phyloP scores from a whole-genome alignment of 257 asterid species.

The Solanum clarkiae region DNA sequence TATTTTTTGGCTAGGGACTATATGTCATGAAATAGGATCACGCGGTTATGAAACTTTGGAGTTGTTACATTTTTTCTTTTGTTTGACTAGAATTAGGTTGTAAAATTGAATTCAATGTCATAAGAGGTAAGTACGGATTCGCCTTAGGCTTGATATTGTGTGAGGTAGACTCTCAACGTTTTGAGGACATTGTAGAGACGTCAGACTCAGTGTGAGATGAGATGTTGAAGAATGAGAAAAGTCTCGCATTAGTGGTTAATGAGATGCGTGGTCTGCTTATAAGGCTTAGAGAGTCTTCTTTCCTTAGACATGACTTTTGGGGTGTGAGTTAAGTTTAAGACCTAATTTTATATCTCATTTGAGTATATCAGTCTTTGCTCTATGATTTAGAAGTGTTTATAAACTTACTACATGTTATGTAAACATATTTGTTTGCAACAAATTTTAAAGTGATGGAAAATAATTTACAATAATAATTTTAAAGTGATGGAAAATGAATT shows the following conservation, averaged over 20 bases:
- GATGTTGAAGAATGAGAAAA: no score
- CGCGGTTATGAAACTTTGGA: not conserved
- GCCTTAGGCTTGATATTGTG: not conserved
- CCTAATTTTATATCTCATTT: accelerated
- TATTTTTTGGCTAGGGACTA: constrained; percentile 4
- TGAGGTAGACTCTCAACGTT: not conserved
- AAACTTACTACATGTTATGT: not conserved
- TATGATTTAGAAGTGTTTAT: not conserved
- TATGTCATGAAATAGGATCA: not conserved
- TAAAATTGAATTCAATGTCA: not conserved
- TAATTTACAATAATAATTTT: no score
- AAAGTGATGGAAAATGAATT: no score
- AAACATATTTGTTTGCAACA: not conserved
- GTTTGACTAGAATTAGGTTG: not conserved
- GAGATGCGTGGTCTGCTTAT: no score
- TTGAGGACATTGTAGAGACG: not conserved
- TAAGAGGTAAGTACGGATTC: not conserved
- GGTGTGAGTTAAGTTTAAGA: no score
- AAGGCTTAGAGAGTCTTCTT: no score
- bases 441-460: no score
- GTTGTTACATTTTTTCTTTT: not conserved
- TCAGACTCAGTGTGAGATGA: no score
- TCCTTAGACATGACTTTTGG: no score
- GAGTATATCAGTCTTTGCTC: not conserved
- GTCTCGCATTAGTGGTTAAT: no score